phyloP scores from a whole-genome alignment of 1,284 basidiomycete species.

The Rhodofomes roseus region DNA sequence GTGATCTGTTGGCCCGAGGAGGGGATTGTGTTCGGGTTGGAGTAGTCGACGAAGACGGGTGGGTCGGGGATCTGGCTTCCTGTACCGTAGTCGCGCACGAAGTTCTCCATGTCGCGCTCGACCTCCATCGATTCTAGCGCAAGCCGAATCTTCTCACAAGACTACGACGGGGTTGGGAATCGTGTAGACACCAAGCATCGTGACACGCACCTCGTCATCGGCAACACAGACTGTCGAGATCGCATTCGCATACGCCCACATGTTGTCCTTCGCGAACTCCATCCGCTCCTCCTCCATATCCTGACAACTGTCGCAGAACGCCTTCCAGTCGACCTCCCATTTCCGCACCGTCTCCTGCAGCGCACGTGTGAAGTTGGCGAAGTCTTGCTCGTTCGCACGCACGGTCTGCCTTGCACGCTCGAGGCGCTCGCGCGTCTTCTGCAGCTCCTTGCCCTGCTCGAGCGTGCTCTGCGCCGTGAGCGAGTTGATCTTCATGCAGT shows the following conservation, averaged over 20 bases:
- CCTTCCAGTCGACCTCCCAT: conserved; percentile 96
- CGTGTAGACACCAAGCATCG: not conserved
- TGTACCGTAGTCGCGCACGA: conserved; percentile 82
- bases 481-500: conserved; percentile 93
- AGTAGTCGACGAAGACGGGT: conserved; percentile 79
- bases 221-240: conserved; percentile 94
- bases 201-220: conserved; percentile 83
- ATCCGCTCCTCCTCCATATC: conserved; percentile 94
- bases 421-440: conserved; percentile 86
- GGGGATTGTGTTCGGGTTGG: conserved; percentile 57
- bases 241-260: conserved; percentile 96
- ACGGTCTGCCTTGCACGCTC: conserved; percentile 91
- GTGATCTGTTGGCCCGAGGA: conserved; percentile 50
- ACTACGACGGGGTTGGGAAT: conserved; percentile 43
- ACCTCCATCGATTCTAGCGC: conserved; percentile 82
- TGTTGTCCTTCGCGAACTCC: conserved; percentile 91
- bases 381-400: conserved; percentile 87
- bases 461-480: conserved; percentile 93
- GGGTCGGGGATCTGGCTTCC: conserved; percentile 83
- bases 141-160: conserved; percentile 84
- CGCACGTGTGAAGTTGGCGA: conserved; percentile 81
- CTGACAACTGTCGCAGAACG: conserved; percentile 91
- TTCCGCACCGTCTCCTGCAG: conserved; percentile 78
- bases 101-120: conserved; percentile 80
- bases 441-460: conserved; percentile 91